Base-by-base conservation (phyloP, 2,329 filamentous ascomycete genomes). In the Fusarium chlamydosporum region DNA sequence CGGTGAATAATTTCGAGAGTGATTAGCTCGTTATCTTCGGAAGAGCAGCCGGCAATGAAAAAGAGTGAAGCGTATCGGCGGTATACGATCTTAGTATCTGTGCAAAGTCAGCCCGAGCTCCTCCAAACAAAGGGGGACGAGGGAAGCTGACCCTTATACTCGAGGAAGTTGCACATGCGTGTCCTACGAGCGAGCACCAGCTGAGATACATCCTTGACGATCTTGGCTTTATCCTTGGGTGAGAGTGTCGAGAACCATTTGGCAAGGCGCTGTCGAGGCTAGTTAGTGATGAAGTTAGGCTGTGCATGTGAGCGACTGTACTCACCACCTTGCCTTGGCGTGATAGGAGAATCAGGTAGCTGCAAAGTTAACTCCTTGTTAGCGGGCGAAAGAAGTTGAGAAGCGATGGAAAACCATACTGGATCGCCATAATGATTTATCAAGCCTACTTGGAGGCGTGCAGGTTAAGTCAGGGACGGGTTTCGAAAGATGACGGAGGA, bases 161-260 rank as follows among this genome's bases (percentile, higher is more conserved):
- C 96, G 65, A 99, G 88, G 82, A 99, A 99, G 83, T 99, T 99
- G 88, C 96, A 99, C 96, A 99, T 99, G 80, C 96, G 93, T 63
- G 96, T 98, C 77, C 96, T 89, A 74, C 96, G 89, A 68, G 96
- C 96, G 72, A 99, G 90, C 74, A 99, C 96, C 50, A 98, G 92
- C 82, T 98, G 96, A 65, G 96, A 94, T 76, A 99, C 96, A 86
- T 99, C 96, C 83, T 99, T 99, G 87, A 99, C 95, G 79, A 99
- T 98, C 87, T 99, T 99, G 82, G 95, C 96, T 85, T 99, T 99
- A 79, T 99, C 96, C 82, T 92, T 97, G 69, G 96, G 96, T 35
- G 95, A 97, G 68, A 99, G 88, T 16, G 96, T 99, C 56, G 94
- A 97, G 83, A 99, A 99, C 96, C 96, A 99, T 85, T 99, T 99